Percentiles rank a stretch among this genome's conserved stretches.
These are phyloP conservation scores for Dipodascus geniculatus DNA, from an alignment of 805 yeast species.

Conservation along the genomic window DNA sequence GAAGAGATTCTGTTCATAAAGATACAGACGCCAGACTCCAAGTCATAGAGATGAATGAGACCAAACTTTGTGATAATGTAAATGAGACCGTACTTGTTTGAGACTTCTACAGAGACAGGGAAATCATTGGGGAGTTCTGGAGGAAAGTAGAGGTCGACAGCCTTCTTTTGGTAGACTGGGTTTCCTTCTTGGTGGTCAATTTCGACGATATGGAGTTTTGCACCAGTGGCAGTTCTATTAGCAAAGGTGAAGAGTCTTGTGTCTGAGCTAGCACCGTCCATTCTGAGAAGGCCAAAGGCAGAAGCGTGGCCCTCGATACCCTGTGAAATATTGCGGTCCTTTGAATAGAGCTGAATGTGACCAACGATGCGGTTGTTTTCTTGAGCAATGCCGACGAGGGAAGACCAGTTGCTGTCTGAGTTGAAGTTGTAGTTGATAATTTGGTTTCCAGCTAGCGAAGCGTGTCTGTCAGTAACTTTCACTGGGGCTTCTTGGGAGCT, in stretches of 20 bases:
- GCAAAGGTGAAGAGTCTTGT: slow-evolving; percentile 90
- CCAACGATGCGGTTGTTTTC: slow-evolving; percentile 93
- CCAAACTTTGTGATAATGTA: slow-evolving; percentile 92
- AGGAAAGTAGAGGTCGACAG: slow-evolving; percentile 90
- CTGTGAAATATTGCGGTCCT: slow-evolving; percentile 84
- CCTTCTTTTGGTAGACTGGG: slow-evolving; percentile 79
- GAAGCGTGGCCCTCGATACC: slow-evolving; percentile 98
- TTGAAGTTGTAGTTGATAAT: slow-evolving; percentile 84
- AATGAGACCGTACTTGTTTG: slow-evolving; percentile 74
- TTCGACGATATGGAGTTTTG: slow-evolving; percentile 84
- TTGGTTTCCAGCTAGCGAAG: slow-evolving; percentile 62
- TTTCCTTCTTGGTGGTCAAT: slow-evolving; percentile 83
- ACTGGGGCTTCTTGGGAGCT: slow-evolving; percentile 69
- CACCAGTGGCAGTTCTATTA: slow-evolving; percentile 74
- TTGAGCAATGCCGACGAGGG: slow-evolving; percentile 88
- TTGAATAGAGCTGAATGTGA: slow-evolving; percentile 84
- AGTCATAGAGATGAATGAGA: slow-evolving; percentile 88
- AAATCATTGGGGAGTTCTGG: slow-evolving; percentile 93
- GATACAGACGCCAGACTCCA: slow-evolving; percentile 83
- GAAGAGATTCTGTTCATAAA: slow-evolving; percentile 95
- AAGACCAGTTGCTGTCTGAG: slow-evolving; percentile 78
- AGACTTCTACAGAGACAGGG: slow-evolving; percentile 85
- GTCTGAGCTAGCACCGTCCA: slow-evolving; percentile 60
- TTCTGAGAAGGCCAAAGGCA: slow-evolving; percentile 62
- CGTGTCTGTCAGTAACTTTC: slow-evolving; percentile 74